Evolutionary conservation across 1,284 basidiomycete genomes (phyloP).

Genomic region (Pholiota adiposa): DNA sequence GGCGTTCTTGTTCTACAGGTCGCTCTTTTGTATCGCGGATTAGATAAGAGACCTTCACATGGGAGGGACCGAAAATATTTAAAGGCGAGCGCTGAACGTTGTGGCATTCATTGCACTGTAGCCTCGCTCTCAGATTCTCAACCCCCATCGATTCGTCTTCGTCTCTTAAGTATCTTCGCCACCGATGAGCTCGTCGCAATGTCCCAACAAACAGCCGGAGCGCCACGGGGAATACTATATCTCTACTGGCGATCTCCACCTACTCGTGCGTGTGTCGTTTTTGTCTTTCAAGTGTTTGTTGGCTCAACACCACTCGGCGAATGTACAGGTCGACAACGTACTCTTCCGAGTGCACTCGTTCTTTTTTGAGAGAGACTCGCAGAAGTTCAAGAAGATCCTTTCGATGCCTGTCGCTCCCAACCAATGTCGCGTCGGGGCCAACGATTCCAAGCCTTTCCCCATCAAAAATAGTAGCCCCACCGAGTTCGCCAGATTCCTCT

Average conservation of each 20-base stretch:
- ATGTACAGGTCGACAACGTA: conserved; percentile 3
- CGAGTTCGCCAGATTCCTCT: conserved; percentile 62
- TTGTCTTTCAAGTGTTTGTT: not conserved
- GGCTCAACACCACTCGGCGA: not conserved
- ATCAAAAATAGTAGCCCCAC: conserved; percentile 49
- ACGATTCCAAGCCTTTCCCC: conserved; percentile 51
- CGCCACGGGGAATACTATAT: conserved; percentile 12
- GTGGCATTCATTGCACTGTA: no score
- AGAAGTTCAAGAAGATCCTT: conserved; percentile 6
- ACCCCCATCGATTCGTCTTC: no score
- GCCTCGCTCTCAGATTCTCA: no score
- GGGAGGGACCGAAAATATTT: no score
- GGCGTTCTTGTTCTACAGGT: no score
- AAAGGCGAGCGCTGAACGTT: no score
- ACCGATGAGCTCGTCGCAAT: not conserved
- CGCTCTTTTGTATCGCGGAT: no score
- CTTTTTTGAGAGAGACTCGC: conserved; percentile 22
- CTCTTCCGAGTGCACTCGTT: conserved; percentile 19
- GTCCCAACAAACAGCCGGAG: not conserved
- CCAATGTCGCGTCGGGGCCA: conserved; percentile 41
- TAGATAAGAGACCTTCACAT: no score
- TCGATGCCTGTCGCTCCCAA: conserved; percentile 47
- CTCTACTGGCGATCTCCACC: conserved; percentile 7
- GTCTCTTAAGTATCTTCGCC: not conserved
- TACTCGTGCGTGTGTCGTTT: conserved; percentile 10